Percentiles rank a stretch among this genome's conserved stretches.
phyloP scores from a whole-genome alignment of 2,329 filamentous ascomycete genomes.

The Aspergillus viridinutans region DNA sequence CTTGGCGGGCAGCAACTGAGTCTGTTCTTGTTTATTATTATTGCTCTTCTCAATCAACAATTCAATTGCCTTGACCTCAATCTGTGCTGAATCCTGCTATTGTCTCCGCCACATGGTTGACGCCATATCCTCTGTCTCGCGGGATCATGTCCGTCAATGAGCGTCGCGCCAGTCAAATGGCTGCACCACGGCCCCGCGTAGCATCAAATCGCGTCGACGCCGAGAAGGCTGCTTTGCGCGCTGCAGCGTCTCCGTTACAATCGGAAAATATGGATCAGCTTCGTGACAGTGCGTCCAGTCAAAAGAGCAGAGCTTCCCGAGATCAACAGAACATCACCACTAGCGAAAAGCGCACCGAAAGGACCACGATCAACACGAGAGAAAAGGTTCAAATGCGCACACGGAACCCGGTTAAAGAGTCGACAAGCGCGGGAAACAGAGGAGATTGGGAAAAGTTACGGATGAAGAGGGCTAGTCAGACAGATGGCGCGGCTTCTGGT shows the following conservation, averaged over 20 bases:
- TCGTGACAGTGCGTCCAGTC: slow-evolving; percentile 28
- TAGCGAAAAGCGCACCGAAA: slow-evolving; percentile 39
- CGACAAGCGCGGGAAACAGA: slow-evolving; percentile 27
- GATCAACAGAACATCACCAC: slow-evolving; percentile 27
- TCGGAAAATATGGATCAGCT: slow-evolving; percentile 28
- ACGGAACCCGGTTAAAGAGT: slow-evolving; percentile 53
- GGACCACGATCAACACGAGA: slow-evolving; percentile 53
- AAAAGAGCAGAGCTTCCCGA: slow-evolving; percentile 29
- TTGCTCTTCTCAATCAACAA: neutral
- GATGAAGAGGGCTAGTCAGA: slow-evolving; percentile 22
- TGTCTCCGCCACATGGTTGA: slow-evolving; percentile 21
- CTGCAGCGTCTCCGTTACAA: slow-evolving; percentile 29
- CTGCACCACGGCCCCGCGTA: slow-evolving; percentile 38
- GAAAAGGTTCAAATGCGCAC: slow-evolving; percentile 59
- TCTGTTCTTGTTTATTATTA: neutral
- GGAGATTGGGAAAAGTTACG: slow-evolving; percentile 33
- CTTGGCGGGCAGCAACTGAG: neutral
- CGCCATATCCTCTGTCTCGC: slow-evolving; percentile 16
- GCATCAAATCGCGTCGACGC: slow-evolving; percentile 37
- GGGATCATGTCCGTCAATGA: slow-evolving; percentile 39
- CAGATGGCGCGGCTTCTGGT: slow-evolving; percentile 20
- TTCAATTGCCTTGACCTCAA: neutral
- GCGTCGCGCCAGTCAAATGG: slow-evolving; percentile 36
- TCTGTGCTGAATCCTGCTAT: neutral
- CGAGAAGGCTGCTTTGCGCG: slow-evolving; percentile 24